Percentiles rank a stretch among this genome's conserved stretches.
Conservation (phyloP, 108 stramenopile species). For the Stephanodiscus triporus region DNA sequence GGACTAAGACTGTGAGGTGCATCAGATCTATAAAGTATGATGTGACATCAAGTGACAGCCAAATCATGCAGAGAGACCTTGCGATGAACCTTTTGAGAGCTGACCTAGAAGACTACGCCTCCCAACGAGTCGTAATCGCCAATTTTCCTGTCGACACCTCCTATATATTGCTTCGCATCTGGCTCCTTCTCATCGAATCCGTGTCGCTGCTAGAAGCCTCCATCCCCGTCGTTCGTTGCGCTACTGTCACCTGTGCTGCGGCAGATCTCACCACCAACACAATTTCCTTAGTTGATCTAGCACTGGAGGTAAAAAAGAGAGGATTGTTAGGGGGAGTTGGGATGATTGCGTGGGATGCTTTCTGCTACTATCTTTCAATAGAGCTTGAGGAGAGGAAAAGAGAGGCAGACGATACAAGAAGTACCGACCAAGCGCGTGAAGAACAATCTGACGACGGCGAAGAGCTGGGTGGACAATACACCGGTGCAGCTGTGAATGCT, state of each 20-base stretch:
- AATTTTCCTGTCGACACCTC: constrained; percentile 12
- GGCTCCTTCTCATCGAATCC: constrained; percentile 36
- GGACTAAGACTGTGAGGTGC: constrained; percentile 8
- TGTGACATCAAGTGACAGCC: not conserved
- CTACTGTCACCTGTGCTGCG: constrained; percentile 30
- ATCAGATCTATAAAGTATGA: not conserved
- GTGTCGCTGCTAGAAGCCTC: constrained; percentile 35
- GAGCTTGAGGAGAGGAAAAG: constrained; percentile 26
- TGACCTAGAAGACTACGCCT: constrained; percentile 2
- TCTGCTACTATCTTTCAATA: constrained; percentile 28
- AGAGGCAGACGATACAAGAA: constrained; percentile 4
- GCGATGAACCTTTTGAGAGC: constrained; percentile 23
- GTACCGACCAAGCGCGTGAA: not conserved
- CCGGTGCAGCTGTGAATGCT: constrained; percentile 26
- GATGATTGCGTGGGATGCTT: constrained; percentile 36
- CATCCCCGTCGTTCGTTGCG: constrained; percentile 42
- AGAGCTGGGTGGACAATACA: constrained; percentile 29
- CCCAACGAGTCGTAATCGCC: not conserved
- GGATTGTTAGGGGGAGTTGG: constrained; percentile 37
- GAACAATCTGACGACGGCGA: not conserved
- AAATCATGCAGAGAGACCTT: not conserved
- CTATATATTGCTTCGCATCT: constrained; percentile 17
- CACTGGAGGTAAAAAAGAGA: constrained; percentile 38
- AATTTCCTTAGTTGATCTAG: constrained; percentile 32
- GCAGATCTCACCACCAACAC: constrained; percentile 29